Base-by-base conservation (phyloP, 106 monocot species). In the Dioscorea alata region DNA sequence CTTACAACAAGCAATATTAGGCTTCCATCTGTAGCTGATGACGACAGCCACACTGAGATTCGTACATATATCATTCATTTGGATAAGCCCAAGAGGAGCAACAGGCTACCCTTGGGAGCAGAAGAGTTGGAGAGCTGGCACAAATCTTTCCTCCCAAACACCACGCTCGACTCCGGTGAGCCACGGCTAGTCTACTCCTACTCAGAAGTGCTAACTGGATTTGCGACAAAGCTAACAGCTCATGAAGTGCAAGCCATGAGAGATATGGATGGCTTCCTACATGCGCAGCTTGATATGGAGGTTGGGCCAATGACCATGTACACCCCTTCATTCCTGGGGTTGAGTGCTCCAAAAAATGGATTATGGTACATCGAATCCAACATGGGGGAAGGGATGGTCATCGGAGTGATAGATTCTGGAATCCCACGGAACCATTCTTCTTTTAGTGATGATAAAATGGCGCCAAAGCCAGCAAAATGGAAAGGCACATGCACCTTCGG, bases 121-220 rank as follows among this genome's bases (percentile, higher is more conserved):
- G 23, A 6, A 1, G 67, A 50, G 14, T 12, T 50, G 23, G 67
- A 67, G 21, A 48, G 8, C 23, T 67, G 28, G 24, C 28, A 67
- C 67, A 50, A 24, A 10, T 67, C 67, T 19, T 53, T 67, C 67
- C 52, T 67, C 10, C 67, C 67, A 9, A 50, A 48, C n/a, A 7
- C 49, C 23, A 23, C 19, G 13, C 13, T 17, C 24, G 52, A 51
- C 67, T 22, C 23, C 51, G 51, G 12, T 15, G 15, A 23, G 13
- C 20, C 49, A 12, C 49, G 51, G 15, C 49, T 67, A n/a, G 23
- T 67, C 14, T 50, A 50, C 51, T 67, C 67, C 20, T 67, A 52
- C 67, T 14, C 15, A 5, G 15, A 67, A 2, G 49, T 20, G 42
- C 4, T 52, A 23, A 51, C 23, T 48, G 67, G 67, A 7, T 67